Evolutionary conservation across 257 asterid genomes (phyloP), one percentile per base, ranked within the genome.

Genomic region (Solanum arcanum): DNA sequence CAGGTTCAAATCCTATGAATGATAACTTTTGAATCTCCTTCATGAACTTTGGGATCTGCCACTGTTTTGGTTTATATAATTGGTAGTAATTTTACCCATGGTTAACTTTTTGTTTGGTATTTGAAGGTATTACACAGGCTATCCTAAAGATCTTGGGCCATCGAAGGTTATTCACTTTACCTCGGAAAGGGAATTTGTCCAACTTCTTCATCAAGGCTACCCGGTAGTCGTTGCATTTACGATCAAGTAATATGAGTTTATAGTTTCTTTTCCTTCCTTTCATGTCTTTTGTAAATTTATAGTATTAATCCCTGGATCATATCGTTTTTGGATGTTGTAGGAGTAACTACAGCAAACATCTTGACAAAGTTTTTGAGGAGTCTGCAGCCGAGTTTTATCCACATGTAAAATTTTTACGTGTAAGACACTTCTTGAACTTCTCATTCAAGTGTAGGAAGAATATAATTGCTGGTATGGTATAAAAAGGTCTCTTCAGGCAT

Each of bases 171-270:
- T 97, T 77, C 96, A 94, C 89, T 97, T 97, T 87, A 92, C 98
- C 33, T 94, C 99, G 3, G 99, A 95, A 92, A 97, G 96, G 12
- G 99, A 97, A 88, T 95, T 97, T 87, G 98, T 95, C 86, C 98
- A 94, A 92, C 97, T 97, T 74, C 99, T 97, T 73, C 99, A 94
- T 88, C 98, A 94, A 89, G 98, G 98, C 83, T 88, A 93, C 88
- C 99, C 98, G 68, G 94, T 97, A 68, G 98, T 97, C 85, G 98
- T 94, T 90, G 98, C 99, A 86, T 97, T 97, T 92, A 97, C 99
- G 15, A 92, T 95, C 90, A 95, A 93, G 98, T 95, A 93, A 91
- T 62, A 87, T 27, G 80, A 88, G 87, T 66, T 42, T 41, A 35
- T 84, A 42, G 27, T 44, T 86, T 47, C 88, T 84, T 35, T 64